phyloP scores from a whole-genome alignment of 345 rosid species.

The Corchorus olitorius region DNA sequence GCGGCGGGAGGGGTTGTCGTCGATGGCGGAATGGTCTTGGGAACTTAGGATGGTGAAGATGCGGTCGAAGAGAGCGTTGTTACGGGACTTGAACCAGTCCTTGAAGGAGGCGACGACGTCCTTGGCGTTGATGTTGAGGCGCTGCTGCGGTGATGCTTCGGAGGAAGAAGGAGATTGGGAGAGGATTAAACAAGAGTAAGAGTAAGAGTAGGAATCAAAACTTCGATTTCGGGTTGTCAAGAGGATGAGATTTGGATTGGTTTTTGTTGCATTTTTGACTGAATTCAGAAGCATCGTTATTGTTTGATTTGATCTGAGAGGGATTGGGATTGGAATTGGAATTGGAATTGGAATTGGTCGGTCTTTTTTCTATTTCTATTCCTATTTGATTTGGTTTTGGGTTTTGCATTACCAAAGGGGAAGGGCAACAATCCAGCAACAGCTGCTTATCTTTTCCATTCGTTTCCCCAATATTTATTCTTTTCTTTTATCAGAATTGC shows the following conservation, averaged over 20 bases:
- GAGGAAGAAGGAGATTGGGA: neutral
- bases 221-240: neutral
- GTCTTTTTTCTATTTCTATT: too few species aligned
- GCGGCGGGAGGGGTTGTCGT: slow-evolving; percentile 27
- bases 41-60: slow-evolving; percentile 45
- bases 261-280: neutral
- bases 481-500: too few species aligned
- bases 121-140: slow-evolving; percentile 24
- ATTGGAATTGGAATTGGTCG: too few species aligned
- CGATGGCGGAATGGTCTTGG: slow-evolving; percentile 15
- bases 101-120: slow-evolving; percentile 47
- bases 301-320: neutral
- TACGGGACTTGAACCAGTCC: slow-evolving; percentile 57
- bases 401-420: too few species aligned
- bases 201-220: neutral
- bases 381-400: too few species aligned
- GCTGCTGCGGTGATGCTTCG: neutral
- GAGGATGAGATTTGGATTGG: neutral
- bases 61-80: slow-evolving; percentile 33
- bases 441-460: too few species aligned
- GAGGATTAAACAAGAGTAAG: slow-evolving; percentile 5
- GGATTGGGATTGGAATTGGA: too few species aligned
- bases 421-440: too few species aligned
- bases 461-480: too few species aligned
- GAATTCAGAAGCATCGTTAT: slow-evolving; percentile 2